Conservation (phyloP, 768 basidiomycete genomes). For the Lenzites betulinus region DNA sequence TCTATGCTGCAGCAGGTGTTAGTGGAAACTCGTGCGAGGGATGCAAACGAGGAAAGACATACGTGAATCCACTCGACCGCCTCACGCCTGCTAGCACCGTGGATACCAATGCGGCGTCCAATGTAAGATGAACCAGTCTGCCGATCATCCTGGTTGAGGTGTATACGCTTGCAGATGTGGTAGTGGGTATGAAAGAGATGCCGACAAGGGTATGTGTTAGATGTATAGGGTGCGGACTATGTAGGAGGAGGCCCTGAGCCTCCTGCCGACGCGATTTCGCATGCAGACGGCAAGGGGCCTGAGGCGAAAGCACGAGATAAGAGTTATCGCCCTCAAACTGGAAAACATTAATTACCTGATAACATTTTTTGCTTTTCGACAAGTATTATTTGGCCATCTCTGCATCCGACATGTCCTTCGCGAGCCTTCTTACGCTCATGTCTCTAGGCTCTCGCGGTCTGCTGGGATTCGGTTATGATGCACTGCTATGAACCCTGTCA, state of each 20-base stretch:
- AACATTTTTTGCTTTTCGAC: no score
- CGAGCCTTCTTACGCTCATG: no score
- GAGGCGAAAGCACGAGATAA: background rate
- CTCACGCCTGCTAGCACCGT: slow-evolving; percentile 90
- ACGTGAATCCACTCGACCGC: slow-evolving; percentile 90
- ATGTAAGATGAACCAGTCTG: slow-evolving; percentile 76
- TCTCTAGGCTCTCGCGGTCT: no score
- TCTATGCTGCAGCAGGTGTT: slow-evolving; percentile 45
- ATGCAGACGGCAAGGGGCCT: slow-evolving; percentile 7
- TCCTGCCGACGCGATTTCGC: slow-evolving; percentile 12
- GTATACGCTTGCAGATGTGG: background rate
- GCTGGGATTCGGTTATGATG: no score
- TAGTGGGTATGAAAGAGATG: background rate
- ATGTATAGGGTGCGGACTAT: background rate
- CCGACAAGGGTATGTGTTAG: background rate
- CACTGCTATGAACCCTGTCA: no score
- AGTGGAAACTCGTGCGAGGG: slow-evolving; percentile 4
- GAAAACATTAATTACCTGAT: no score
- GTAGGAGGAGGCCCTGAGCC: background rate
- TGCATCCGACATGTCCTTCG: no score
- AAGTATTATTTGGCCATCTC: no score
- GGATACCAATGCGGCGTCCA: slow-evolving; percentile 84
- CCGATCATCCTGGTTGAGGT: slow-evolving; percentile 51
- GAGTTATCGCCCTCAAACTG: no score
- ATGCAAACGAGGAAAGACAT: slow-evolving; percentile 39